Percentiles rank a stretch among this genome's conserved stretches.
Conservation (phyloP, 441 rosid genomes). For the Gossypium schwendimanii region DNA sequence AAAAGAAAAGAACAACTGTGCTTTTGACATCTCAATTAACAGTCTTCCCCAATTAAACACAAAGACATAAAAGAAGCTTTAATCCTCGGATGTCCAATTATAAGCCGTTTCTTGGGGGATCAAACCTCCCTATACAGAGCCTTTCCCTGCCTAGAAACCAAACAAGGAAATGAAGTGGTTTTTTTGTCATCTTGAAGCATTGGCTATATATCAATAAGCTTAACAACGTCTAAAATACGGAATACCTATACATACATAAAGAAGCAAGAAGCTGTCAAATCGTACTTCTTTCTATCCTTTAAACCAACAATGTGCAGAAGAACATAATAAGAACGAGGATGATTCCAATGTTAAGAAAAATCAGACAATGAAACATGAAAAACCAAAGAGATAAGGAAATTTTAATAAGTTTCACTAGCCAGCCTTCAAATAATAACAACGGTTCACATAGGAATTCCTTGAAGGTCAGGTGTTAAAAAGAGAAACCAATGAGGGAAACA, state of each 20-base stretch:
- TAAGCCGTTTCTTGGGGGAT: not conserved
- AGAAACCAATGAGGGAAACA: not conserved
- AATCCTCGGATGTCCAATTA: not conserved
- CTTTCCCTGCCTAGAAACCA: not conserved
- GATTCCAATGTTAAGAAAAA: not conserved
- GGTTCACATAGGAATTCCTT: not conserved
- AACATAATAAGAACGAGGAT: not conserved
- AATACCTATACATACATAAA: not conserved
- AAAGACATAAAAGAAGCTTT: slow-evolving; percentile 8
- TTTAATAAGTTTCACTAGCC: not conserved
- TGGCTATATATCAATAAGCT: slow-evolving; percentile 4
- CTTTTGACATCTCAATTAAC: not conserved
- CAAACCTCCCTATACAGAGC: not conserved
- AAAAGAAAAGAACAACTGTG: not conserved
- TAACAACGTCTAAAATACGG: not conserved
- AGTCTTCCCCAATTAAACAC: not conserved
- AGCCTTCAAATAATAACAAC: not conserved
- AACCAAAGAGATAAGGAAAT: not conserved
- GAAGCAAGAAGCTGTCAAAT: not conserved
- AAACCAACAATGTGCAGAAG: slow-evolving; percentile 10
- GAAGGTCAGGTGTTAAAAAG: slow-evolving; percentile 1
- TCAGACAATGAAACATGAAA: not conserved
- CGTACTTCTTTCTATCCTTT: not conserved
- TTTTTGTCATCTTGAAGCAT: slow-evolving; percentile 1
- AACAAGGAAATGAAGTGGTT: slow-evolving; percentile 4